Evolutionary conservation across 331 rosid species (phyloP).

Genomic region (Spiraea crenata): DNA sequence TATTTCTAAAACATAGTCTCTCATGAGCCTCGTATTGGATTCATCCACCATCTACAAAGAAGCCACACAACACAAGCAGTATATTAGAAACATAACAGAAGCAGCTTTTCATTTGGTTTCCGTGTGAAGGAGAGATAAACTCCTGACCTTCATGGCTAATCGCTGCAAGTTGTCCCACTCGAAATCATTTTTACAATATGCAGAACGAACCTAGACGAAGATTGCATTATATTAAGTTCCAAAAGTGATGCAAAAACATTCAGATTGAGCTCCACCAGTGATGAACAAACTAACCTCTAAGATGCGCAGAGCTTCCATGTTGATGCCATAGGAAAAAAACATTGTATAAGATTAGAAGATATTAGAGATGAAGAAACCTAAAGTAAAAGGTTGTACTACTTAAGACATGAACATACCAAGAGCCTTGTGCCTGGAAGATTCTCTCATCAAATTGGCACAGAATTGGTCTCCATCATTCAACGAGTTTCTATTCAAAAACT

Average conservation of each 20-base stretch:
- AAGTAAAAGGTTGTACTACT: too few relatives aligned
- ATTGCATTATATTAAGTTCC: constrained; percentile 1
- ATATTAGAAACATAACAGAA: neutral
- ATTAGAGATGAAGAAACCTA: too few relatives aligned
- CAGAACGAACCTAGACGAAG: constrained; percentile 71
- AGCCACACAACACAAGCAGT: neutral
- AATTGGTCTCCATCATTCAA: constrained; percentile 85
- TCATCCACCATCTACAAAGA: constrained; percentile 63
- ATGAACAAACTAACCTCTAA: constrained; percentile 65
- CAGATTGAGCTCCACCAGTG: neutral
- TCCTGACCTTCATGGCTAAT: constrained; percentile 57
- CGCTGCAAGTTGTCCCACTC: constrained; percentile 88
- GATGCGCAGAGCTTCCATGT: constrained; percentile 73
- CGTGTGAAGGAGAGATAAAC: neutral
- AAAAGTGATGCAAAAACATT: constrained; percentile 1
- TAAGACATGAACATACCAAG: constrained; percentile 46
- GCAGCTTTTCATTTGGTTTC: neutral
- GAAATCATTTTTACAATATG: constrained; percentile 81
- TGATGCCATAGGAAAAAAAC: constrained; percentile 13
- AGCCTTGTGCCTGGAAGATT: constrained; percentile 77
- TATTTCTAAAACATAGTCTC: constrained; percentile 73
- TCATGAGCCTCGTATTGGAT: constrained; percentile 77
- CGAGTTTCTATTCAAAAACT: constrained; percentile 60
- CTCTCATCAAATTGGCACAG: constrained; percentile 76
- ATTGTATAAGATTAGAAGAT: too few relatives aligned